Evolutionary conservation across 306 rosid genomes (phyloP).

Genomic region (Vicia sativa): DNA sequence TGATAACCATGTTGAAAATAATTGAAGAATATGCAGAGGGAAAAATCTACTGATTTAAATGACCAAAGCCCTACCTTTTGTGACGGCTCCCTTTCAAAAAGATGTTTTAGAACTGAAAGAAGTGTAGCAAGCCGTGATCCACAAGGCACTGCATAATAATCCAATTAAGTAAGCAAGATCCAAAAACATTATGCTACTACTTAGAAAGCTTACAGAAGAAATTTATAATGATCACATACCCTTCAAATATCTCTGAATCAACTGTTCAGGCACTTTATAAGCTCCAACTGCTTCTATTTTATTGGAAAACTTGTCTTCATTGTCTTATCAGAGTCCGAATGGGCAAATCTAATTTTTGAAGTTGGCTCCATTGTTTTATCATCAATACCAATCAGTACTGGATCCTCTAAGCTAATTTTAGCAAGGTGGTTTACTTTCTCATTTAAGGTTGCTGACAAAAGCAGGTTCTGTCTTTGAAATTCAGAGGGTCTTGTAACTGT

Average conservation of each 20-base stretch:
- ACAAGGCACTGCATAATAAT: conserved; percentile 73
- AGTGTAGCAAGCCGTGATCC: conserved; percentile 76
- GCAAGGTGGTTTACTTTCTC: conserved; percentile 92
- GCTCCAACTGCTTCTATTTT: conserved; percentile 53
- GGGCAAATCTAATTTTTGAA: conserved; percentile 42
- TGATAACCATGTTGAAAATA: neutral
- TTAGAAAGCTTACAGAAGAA: conserved; percentile 21
- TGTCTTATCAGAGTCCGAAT: conserved; percentile 53
- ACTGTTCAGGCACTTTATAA: conserved; percentile 75
- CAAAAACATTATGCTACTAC: conserved; percentile 6
- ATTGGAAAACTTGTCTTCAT: conserved; percentile 43
- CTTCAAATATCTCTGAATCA: conserved; percentile 77
- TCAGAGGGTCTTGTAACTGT: conserved; percentile 41
- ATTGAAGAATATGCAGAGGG: conserved; percentile 2
- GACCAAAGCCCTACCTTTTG: conserved; percentile 60
- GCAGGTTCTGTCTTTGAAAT: conserved; percentile 76
- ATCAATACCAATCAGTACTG: conserved; percentile 85
- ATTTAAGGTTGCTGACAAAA: conserved; percentile 88
- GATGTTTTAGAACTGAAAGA: conserved; percentile 79
- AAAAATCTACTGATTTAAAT: conserved; percentile 25
- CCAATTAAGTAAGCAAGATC: conserved; percentile 18
- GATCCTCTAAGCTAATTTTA: conserved; percentile 84
- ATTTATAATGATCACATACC: conserved; percentile 52
- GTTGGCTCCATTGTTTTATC: conserved; percentile 48
- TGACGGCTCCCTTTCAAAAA: conserved; percentile 67